Evolutionary conservation across 768 basidiomycete genomes (phyloP), one percentile per base, ranked within the genome.

Genomic region (Steccherinum ochraceum): DNA sequence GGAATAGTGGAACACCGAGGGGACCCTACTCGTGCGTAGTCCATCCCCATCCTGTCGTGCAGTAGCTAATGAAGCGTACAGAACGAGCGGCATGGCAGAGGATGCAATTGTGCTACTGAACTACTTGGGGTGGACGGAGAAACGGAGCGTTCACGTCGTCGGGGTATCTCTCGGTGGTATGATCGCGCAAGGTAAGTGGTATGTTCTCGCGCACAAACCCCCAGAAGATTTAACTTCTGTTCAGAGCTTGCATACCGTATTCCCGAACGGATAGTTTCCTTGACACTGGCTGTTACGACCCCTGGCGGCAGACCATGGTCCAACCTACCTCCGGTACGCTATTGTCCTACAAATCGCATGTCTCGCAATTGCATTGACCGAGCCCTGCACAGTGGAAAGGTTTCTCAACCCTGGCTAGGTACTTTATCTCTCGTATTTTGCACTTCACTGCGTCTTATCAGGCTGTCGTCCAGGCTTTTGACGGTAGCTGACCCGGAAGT

Each of bases 91-190:
- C 1, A 91, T 92, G 89, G 89, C 90, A 2, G 78, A 84, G 51
- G 90, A 93, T 54, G 71, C 72, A 4, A 66, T 89, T 24, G 76
- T 72, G 11, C 72, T 91, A 3, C 71, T 93, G 3, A 76, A 92
- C 57, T 77, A 80, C 56, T 55, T 93, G 4, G 83, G 78, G 2
- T 93, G 89, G 88, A 88, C 77, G 0, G 72, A 62, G 5, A 66
- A 77, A 10, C 76, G 77, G 3, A 74, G 76, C 45, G 41, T 93
- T 4, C 83, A 91, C 58, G 65, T 92, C 25, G 83, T 92, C 19
- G 86, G 90, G 5, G 67, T 80, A 20, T 89, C 86, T 35, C 64
- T 93, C 3, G 90, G 90, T 2, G 89, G 89, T 3, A 92, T 91
- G 89, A 88, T 89, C 46, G 80, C 86, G 0, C 85, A 88, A 68